phyloP scores from a whole-genome alignment of 1,284 basidiomycete genomes.

The Rhizoctonia solani region DNA sequence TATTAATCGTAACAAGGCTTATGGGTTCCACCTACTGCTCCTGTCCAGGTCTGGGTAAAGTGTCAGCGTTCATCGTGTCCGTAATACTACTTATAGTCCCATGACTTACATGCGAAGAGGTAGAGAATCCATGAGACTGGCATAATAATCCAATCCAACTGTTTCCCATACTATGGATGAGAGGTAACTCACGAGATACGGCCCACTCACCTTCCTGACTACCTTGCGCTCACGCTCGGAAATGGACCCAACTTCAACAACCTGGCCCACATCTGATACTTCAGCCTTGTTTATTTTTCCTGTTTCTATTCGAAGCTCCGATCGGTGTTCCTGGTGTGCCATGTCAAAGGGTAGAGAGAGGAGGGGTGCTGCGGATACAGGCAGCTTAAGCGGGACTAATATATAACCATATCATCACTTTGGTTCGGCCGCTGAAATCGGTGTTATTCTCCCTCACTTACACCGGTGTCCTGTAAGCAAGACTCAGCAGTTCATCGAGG shows the following conservation, averaged over 20 bases:
- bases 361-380: no score
- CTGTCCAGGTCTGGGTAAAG: background rate
- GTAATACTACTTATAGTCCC: no score
- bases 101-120: background rate
- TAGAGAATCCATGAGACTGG: slow-evolving; percentile 2
- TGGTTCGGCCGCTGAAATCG: no score
- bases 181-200: background rate
- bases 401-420: no score
- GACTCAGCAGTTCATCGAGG: no score
- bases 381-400: no score
- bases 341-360: no score
- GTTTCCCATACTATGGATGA: background rate
- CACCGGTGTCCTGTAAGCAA: no score
- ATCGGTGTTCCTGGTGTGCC: no score
- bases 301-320: no score
- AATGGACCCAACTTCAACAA: background rate
- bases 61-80: background rate
- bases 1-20: background rate
- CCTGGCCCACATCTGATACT: background rate
- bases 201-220: slow-evolving; percentile 4
- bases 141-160: slow-evolving; percentile 6
- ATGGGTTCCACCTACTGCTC: background rate
- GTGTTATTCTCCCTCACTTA: no score
- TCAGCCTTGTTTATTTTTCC: background rate
- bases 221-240: background rate